Conservation (phyloP, 176 grass and related monocot genomes). For the Oryza brachyantha region DNA sequence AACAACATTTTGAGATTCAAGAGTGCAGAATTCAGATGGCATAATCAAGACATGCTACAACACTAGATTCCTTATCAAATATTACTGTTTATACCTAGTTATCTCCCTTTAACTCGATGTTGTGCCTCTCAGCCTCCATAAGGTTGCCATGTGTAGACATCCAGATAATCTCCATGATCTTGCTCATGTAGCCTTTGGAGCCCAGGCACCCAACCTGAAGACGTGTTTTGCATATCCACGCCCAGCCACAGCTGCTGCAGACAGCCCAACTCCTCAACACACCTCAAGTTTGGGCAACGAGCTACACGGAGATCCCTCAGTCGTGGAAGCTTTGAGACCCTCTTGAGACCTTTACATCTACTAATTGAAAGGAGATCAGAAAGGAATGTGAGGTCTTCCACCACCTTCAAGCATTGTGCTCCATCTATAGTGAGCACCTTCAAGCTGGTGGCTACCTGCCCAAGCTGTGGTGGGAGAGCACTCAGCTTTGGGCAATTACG, state of each 20-base stretch:
- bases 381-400: no score
- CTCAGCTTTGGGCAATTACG: not conserved
- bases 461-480: conserved; percentile 15
- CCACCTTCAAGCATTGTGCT: not conserved
- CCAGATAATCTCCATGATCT: not conserved
- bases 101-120: not conserved
- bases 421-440: not conserved
- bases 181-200: not conserved
- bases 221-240: not conserved
- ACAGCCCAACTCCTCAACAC: conserved; percentile 20
- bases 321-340: conserved; percentile 18
- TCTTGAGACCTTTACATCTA: not conserved
- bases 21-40: not conserved
- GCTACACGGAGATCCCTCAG: not conserved
- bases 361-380: not conserved
- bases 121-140: no score
- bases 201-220: not conserved
- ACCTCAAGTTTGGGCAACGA: not conserved
- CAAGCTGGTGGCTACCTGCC: no score
- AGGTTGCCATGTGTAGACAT: not conserved
- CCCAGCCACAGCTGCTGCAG: not conserved
- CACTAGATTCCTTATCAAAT: not conserved
- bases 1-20: no score
- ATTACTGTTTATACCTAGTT: not conserved
- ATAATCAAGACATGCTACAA: not conserved